phyloP scores from a whole-genome alignment of 768 basidiomycete genomes.

The Leccinum imitatum region DNA sequence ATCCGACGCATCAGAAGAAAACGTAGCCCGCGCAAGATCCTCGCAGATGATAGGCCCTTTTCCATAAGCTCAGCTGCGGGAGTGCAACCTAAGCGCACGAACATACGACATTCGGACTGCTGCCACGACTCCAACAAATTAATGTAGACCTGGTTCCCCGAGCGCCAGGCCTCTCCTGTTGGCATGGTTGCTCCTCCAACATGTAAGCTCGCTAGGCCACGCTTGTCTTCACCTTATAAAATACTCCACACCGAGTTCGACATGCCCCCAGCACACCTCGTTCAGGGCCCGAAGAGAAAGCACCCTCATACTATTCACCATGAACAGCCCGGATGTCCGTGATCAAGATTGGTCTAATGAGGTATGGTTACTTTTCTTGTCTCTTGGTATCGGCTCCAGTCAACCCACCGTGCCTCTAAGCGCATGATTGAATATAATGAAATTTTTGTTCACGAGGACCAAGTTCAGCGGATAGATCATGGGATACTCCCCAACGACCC shows the following conservation, averaged over 20 bases:
- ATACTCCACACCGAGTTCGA: background rate
- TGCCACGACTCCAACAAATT: background rate
- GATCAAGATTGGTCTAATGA: background rate
- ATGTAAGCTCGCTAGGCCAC: conserved; percentile 3
- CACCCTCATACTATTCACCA: background rate
- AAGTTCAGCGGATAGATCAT: conserved; percentile 3
- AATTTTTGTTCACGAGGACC: background rate
- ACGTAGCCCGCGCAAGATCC: no score
- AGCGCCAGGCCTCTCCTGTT: background rate
- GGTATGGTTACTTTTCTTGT: conserved; percentile 2
- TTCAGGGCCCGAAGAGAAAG: background rate
- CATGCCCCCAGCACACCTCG: background rate
- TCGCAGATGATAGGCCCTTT: no score
- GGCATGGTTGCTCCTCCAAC: background rate
- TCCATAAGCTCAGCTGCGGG: no score
- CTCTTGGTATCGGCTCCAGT: background rate
- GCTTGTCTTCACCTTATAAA: conserved; percentile 7
- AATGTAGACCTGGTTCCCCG: background rate
- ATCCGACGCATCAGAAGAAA: no score
- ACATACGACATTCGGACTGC: background rate
- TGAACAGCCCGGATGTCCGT: background rate
- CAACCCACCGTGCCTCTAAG: background rate
- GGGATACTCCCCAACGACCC: conserved; percentile 3
- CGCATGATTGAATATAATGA: background rate
- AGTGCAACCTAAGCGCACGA: background rate